These are phyloP conservation scores for Dothideomycetes sp. DNA, from an alignment of 2,329 filamentous ascomycete genomes.

Conservation along the genomic window DNA sequence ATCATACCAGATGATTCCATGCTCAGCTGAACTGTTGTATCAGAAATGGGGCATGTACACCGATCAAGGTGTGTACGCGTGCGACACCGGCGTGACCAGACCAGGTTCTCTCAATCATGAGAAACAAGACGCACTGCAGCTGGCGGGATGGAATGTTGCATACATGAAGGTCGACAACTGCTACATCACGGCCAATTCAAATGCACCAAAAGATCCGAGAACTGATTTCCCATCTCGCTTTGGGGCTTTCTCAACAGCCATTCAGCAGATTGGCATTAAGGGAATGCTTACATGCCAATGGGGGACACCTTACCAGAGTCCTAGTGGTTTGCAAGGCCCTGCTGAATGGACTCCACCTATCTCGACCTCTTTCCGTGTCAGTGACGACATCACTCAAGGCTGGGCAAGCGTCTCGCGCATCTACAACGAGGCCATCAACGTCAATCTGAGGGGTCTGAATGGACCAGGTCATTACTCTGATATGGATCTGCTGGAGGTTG, in stretches of 20 bases:
- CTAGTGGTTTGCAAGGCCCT: constrained; percentile 22
- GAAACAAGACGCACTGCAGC: constrained; percentile 20
- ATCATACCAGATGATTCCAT: neutral
- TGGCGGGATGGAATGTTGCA: constrained; percentile 22
- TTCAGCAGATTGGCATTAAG: constrained; percentile 23
- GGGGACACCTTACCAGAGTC: constrained; percentile 21
- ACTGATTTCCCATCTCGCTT: constrained; percentile 23
- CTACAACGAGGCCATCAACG: constrained; percentile 23
- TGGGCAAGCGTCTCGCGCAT: constrained; percentile 25
- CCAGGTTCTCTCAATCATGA: constrained; percentile 20
- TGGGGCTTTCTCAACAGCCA: constrained; percentile 20
- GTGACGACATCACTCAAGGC: constrained; percentile 24
- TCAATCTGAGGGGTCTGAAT: constrained; percentile 20
- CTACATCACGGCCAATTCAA: constrained; percentile 19
- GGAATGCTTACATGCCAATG: constrained; percentile 24
- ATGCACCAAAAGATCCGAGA: constrained; percentile 23
- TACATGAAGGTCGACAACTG: constrained; percentile 27
- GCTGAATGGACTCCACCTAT: constrained; percentile 24
- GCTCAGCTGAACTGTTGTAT: constrained; percentile 24
- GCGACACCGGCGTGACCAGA: constrained; percentile 17
- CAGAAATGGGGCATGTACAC: constrained; percentile 49
- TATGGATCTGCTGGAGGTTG: constrained; percentile 24
- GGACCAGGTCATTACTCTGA: constrained; percentile 23
- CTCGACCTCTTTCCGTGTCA: constrained; percentile 24
- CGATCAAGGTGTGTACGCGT: constrained; percentile 21